Conservation (phyloP, 2,329 filamentous ascomycete species). For the Pezicula carpinea region DNA sequence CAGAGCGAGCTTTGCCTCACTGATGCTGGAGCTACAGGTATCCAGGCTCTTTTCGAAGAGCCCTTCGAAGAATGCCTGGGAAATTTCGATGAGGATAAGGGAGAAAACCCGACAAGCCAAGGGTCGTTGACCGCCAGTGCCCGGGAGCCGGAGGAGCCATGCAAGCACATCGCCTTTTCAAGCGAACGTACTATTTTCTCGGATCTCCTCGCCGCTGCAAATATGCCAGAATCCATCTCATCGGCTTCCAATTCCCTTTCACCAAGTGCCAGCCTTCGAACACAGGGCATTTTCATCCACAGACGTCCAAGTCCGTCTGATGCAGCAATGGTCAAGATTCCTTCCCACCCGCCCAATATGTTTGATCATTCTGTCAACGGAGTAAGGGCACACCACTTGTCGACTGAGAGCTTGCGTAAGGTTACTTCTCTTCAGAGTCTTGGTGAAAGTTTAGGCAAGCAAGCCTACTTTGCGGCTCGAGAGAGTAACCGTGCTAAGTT, state of each 20-base stretch:
- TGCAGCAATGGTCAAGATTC: conserved; percentile 31
- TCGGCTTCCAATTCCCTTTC: too few species aligned
- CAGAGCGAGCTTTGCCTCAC: conserved; percentile 21
- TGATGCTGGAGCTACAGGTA: conserved; percentile 18
- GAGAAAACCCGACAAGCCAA: too few species aligned
- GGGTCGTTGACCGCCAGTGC: too few species aligned
- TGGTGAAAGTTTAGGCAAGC: conserved; percentile 24
- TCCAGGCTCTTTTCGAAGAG: conserved; percentile 18
- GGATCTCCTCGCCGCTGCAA: not conserved
- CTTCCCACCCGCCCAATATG: not conserved
- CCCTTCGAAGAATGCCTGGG: conserved; percentile 3
- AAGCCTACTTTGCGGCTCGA: conserved; percentile 27
- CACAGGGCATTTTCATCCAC: not conserved
- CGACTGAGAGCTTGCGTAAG: conserved; percentile 4
- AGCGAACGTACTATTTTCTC: too few species aligned
- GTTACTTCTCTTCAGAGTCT: conserved; percentile 12
- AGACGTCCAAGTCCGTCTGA: conserved; percentile 33
- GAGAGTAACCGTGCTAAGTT: conserved; percentile 24
- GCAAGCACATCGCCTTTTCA: too few species aligned
- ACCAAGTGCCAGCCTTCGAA: not conserved
- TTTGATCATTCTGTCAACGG: not conserved
- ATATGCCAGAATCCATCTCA: not conserved
- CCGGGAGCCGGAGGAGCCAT: too few species aligned
- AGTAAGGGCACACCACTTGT: not conserved
- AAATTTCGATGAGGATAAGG: too few species aligned